Evolutionary conservation across 495 filamentous ascomycete species (phyloP).

Genomic region (Symbiotaphrina buchneri): DNA sequence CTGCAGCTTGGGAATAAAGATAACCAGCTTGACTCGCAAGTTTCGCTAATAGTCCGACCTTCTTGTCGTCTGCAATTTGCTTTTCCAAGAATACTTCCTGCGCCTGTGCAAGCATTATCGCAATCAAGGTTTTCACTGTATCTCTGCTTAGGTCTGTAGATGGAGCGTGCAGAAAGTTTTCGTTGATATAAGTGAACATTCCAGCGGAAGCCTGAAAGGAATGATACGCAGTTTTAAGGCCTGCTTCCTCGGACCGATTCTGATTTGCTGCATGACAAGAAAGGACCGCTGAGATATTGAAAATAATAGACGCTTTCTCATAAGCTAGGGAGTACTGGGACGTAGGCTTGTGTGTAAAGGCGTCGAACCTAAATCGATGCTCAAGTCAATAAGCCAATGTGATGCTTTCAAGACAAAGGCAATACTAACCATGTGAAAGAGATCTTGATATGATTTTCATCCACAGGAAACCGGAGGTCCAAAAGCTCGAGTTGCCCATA

Average conservation of each 20-base stretch:
- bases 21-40: constrained; percentile 75
- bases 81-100: constrained; percentile 97
- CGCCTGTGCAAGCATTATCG: constrained; percentile 79
- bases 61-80: constrained; percentile 81
- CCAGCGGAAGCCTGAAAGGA: constrained; percentile 95
- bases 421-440: constrained; percentile 77
- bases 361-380: constrained; percentile 59
- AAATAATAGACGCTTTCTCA: constrained; percentile 97
- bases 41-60: constrained; percentile 79
- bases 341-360: constrained; percentile 91
- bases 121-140: constrained; percentile 85
- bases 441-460: constrained; percentile 97
- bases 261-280: constrained; percentile 92
- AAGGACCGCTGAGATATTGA: constrained; percentile 95
- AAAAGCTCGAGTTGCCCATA: constrained; percentile 92
- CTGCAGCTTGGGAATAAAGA: constrained; percentile 66
- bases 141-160: constrained; percentile 86
- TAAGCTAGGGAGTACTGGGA: constrained; percentile 91
- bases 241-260: constrained; percentile 72
- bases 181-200: constrained; percentile 99
- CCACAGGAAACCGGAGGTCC: constrained; percentile 87
- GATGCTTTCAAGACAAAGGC: neutral
- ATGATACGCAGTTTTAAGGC: constrained; percentile 90
- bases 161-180: constrained; percentile 94
- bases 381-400: constrained; percentile 3